Evolutionary conservation across 306 rosid species (phyloP), one percentile per base, ranked within the genome.

Genomic region (Spatholobus suberectus): DNA sequence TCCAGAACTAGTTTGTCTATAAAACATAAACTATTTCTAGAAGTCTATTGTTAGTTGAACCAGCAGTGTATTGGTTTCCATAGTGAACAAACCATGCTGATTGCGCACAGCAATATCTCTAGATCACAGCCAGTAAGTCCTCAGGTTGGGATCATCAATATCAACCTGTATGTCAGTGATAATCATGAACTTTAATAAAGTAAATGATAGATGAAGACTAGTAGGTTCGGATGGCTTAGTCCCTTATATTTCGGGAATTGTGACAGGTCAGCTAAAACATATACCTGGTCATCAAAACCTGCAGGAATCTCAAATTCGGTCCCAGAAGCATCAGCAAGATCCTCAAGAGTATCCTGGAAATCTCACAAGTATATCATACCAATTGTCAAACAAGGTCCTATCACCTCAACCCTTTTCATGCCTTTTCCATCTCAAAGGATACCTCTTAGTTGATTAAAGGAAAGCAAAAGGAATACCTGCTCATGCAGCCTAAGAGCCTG

Each of bases 221-320:
- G 63, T 49, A 14, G 24, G 76, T 71, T 59, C 37, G 52, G 37
- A 35, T 11, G 73, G 68, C 72, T 77, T 51, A 57, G 78, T 74
- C 81, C 81, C 70, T 58, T n/a, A 80, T 10, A 20, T 51, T 73
- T 57, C 34, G 70, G 35, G 72, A 43, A 24, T 58, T 6, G 69
- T 52, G 69, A 47, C 70, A 84, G 41, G 37, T 41, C 65, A 65
- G 75, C 74, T 75, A 63, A 76, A 65, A 70, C 70, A 35, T 65
- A 63, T 86, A 92, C 94, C 91, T 90, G 94, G 46, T 89, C 90
- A 59, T 87, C 94, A 61, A 92, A 92, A 83, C 84, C 86, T 1
- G 85, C 86, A 52, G 93, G 89, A 61, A 92, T 89, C 77, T 89
- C 97, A 62, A 89, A 92, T 52, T 90, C 91, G 9, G 94, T 82